These are phyloP conservation scores for Pulicaria dysenterica DNA, from an alignment of 129 eudicot genomes.

Conservation along the genomic window DNA sequence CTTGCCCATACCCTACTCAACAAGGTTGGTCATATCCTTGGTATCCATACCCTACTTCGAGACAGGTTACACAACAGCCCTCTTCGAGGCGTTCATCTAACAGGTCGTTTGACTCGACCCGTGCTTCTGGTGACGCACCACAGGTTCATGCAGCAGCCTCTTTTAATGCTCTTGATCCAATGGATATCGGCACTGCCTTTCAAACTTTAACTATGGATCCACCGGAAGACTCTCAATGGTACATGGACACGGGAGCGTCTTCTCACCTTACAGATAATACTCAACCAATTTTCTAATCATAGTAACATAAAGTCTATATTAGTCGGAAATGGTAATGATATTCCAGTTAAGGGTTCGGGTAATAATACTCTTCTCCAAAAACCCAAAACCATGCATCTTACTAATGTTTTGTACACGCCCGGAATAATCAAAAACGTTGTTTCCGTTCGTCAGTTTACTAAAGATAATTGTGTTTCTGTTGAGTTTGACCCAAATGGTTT, in stretches of 20 bases:
- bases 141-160: too few species aligned
- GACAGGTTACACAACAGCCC: too few species aligned
- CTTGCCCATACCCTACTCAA: too few species aligned
- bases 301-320: neutral
- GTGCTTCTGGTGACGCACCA: too few species aligned
- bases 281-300: neutral
- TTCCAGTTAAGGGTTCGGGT: neutral
- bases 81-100: too few species aligned
- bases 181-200: neutral
- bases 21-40: too few species aligned
- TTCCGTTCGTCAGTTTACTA: too few species aligned
- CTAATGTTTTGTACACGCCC: neutral
- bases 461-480: too few species aligned
- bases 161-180: too few species aligned
- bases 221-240: neutral
- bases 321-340: neutral
- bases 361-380: neutral
- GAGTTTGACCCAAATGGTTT: too few species aligned
- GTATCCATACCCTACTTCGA: too few species aligned
- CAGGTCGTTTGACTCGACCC: too few species aligned
- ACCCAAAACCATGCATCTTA: neutral
- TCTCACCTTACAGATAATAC: neutral
- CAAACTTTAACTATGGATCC: neutral
- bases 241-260: neutral
- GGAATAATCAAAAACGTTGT: neutral